phyloP scores from a whole-genome alignment of 2,329 filamentous ascomycete genomes.

The Trichoderma semiorbis region DNA sequence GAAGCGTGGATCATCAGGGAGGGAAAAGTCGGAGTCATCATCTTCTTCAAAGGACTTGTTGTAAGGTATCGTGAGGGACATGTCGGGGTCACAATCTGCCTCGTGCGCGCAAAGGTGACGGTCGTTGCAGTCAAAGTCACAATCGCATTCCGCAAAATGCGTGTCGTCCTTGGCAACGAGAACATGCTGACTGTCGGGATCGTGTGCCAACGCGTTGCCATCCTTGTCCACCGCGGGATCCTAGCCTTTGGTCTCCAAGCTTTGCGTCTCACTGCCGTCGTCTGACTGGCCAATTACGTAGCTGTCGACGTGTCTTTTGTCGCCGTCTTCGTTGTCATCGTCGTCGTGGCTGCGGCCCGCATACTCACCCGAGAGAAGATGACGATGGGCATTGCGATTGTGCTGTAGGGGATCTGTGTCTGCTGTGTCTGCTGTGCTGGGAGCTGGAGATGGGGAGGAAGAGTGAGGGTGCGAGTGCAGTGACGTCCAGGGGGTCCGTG shows the following conservation, averaged over 20 bases:
- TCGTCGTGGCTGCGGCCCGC: slow-evolving; percentile 19
- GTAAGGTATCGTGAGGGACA: slow-evolving; percentile 44
- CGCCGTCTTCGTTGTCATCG: slow-evolving; percentile 18
- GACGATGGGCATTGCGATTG: slow-evolving; percentile 24
- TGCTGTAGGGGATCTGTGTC: slow-evolving; percentile 4
- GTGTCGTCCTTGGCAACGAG: not conserved
- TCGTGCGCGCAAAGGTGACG: slow-evolving; percentile 12
- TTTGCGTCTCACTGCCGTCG: not conserved
- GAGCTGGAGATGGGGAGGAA: slow-evolving; percentile 24
- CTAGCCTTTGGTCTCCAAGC: slow-evolving; percentile 15
- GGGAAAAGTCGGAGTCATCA: slow-evolving; percentile 63
- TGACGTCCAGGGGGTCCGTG: slow-evolving; percentile 35
- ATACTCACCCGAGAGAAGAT: slow-evolving; percentile 45
- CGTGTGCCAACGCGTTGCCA: not conserved
- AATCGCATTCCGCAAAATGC: not conserved
- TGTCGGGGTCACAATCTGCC: slow-evolving; percentile 11
- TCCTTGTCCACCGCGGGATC: slow-evolving; percentile 12
- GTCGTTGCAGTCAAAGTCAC: slow-evolving; percentile 22
- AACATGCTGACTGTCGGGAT: not conserved
- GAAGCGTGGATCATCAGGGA: slow-evolving; percentile 55
- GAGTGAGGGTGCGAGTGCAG: slow-evolving; percentile 25
- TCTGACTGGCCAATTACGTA: not conserved
- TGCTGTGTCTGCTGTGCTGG: slow-evolving; percentile 18
- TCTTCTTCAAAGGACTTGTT: slow-evolving; percentile 45
- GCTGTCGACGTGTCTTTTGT: slow-evolving; percentile 17